A percentile compares a stretch with the other conserved stretches of the same genome.
Conservation (phyloP, 805 yeast genomes). For the Starmera dryadoides region DNA sequence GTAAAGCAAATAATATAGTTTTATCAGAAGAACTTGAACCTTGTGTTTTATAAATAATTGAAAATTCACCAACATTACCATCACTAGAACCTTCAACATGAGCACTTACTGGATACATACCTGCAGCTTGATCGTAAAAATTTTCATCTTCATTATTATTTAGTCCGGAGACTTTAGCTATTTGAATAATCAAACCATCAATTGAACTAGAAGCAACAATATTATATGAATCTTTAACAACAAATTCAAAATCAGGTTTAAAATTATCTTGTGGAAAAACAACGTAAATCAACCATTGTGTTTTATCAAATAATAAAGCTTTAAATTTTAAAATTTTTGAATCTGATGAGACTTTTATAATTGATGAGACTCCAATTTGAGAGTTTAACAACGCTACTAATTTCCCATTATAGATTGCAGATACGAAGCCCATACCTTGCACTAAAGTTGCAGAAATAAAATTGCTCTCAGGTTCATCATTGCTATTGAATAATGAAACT, state of each 20-base stretch:
- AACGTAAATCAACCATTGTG: slow-evolving; percentile 46
- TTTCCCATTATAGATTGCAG: slow-evolving; percentile 42
- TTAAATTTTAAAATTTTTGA: slow-evolving; percentile 41
- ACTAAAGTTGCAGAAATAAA: slow-evolving; percentile 43
- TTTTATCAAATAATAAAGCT: slow-evolving; percentile 38
- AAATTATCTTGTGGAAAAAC: slow-evolving; percentile 27
- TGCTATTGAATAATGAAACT: slow-evolving; percentile 29
- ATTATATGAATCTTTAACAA: slow-evolving; percentile 24
- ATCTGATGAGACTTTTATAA: slow-evolving; percentile 27
- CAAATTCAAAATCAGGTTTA: slow-evolving; percentile 24
- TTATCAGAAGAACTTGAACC: slow-evolving; percentile 42
- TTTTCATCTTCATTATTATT: too few species aligned
- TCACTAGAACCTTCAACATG: slow-evolving; percentile 37
- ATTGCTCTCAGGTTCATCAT: slow-evolving; percentile 21
- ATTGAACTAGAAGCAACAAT: slow-evolving; percentile 29
- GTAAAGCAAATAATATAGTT: slow-evolving; percentile 44
- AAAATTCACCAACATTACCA: slow-evolving; percentile 40
- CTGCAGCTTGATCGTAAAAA: slow-evolving; percentile 63
- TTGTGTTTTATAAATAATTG: slow-evolving; percentile 37
- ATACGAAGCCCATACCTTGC: slow-evolving; percentile 54
- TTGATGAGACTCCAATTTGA: slow-evolving; percentile 35
- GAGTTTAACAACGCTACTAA: slow-evolving; percentile 39
- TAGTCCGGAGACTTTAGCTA: slow-evolving; percentile 35
- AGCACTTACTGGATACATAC: slow-evolving; percentile 51
- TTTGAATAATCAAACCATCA: slow-evolving; percentile 38